Base-by-base conservation (phyloP, 768 basidiomycete species). In the Phylloporus arenicola region DNA sequence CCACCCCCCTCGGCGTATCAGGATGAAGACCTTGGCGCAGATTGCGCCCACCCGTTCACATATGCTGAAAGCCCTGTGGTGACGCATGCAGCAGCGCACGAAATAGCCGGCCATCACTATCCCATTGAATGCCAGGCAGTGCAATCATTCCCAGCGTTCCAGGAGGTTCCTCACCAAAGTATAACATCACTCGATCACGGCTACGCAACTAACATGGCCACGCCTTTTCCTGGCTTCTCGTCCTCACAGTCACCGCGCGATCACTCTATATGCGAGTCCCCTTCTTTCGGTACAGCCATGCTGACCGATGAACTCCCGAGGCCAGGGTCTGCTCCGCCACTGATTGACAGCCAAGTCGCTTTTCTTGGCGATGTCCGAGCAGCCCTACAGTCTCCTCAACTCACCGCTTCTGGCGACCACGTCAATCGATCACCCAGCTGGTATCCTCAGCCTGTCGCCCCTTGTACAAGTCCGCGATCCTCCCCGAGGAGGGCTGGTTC, bases 221-320 rank as follows among this genome's bases (percentile, higher is more conserved):
- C 62, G 62, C 62, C 60, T 52, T 63, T 57, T 40, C 62, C 62
- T 64, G 54, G 55, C 63, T 65, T 50, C 60, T 45, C 57, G 43
- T 62, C 62, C 63, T 62, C 57, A 62, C 62, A 63, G 55, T 63
- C 62, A 48, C 60, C 57, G 47, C 62, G 57, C 31, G 63, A 64
- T 60, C 60, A 62, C 52, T 46, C 60, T 41, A 50, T 62, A 55
- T 62, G 49, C 41, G 60, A 57, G 1, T 13, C 53, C 50, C 52
- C 60, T 64, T 62, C 63, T 55, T 64, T 55, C 42, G n/a, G 49
- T 62, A 60, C 62, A 57, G 63, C 60, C 57, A 57, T 54, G 13
- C 47, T 50, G 20, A 9, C 35, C 19, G 55, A 64, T 41, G 60
- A 57, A 38, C 58, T 60, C 41, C 63, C 54, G 45, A 37, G 62